These are phyloP conservation scores for Pascua sp. DNA, from an alignment of 1,284 basidiomycete species.

Conservation along the genomic window DNA sequence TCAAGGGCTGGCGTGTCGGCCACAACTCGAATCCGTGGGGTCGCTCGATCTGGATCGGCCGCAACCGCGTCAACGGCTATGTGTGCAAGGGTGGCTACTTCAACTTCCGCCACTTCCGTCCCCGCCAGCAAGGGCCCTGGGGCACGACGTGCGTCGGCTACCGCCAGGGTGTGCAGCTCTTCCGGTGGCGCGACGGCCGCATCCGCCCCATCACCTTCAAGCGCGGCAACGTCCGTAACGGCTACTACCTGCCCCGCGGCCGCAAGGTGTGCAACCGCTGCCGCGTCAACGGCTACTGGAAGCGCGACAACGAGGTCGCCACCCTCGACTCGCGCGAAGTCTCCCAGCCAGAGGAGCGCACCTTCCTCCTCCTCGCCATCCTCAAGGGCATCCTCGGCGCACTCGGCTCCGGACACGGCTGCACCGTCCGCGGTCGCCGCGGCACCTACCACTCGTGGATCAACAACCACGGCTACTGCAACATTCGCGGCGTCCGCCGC, in stretches of 20 bases:
- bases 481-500: not conserved
- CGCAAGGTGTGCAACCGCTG: no score
- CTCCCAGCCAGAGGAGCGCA: not conserved
- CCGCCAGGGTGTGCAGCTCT: not conserved
- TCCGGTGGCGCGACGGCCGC: not conserved
- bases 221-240: no score
- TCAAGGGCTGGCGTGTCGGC: no score
- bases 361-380: not conserved
- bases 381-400: not conserved
- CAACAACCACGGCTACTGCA: slow-evolving; percentile 1
- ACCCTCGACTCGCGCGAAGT: no score
- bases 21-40: not conserved
- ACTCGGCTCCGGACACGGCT: no score
- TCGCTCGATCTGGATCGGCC: not conserved
- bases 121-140: no score
- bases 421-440: no score
- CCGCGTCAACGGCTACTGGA: not conserved
- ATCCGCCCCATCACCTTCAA: not conserved
- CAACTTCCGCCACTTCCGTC: not conserved
- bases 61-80: not conserved
- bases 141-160: not conserved
- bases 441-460: not conserved
- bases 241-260: no score
- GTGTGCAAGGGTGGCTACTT: not conserved
- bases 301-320: not conserved